A percentile compares a stretch with the other conserved stretches of the same genome.
Evolutionary conservation across 2,329 filamentous ascomycete species (phyloP).

Genomic region (Mycosphaerella arachidis): DNA sequence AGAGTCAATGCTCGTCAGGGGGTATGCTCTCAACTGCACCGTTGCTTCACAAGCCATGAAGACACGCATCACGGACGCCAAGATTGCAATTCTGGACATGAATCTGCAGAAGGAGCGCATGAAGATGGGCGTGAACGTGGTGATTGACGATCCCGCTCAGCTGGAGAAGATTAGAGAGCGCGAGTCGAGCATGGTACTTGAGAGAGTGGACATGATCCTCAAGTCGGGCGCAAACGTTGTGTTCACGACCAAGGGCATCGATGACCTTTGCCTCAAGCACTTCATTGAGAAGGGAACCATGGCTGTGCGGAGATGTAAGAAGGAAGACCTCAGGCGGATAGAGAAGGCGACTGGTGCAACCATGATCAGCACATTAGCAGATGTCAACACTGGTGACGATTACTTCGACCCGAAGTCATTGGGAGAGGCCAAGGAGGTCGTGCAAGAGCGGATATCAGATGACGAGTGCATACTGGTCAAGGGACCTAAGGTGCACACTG

Average conservation of each 20-base stretch:
- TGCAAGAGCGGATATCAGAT: conserved; percentile 97
- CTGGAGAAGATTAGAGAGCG: conserved; percentile 94
- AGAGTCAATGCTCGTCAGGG: conserved; percentile 88
- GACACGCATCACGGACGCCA: conserved; percentile 85
- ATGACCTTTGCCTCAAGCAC: conserved; percentile 88
- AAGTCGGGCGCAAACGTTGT: conserved; percentile 96
- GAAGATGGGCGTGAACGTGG: conserved; percentile 98
- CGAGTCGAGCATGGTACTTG: conserved; percentile 87
- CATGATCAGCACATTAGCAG: conserved; percentile 85
- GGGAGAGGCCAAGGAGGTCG: conserved; percentile 88
- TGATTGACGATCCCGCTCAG: conserved; percentile 93
- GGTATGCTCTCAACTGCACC: conserved; percentile 97
- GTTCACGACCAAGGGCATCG: conserved; percentile 96
- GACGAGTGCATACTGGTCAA: conserved; percentile 97
- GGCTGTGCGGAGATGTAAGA: conserved; percentile 94
- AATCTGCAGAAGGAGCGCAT: conserved; percentile 98
- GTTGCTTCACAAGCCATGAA: conserved; percentile 98
- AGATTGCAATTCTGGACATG: conserved; percentile 96
- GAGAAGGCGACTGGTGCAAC: conserved; percentile 94
- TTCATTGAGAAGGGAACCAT: conserved; percentile 94
- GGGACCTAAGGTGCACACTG: conserved; percentile 89
- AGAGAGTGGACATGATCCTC: conserved; percentile 93
- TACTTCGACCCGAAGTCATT: conserved; percentile 88
- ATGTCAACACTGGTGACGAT: conserved; percentile 88
- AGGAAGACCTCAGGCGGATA: conserved; percentile 94